Evolutionary conservation across 768 basidiomycete genomes (phyloP).

Genomic region (Serendipita sp.): DNA sequence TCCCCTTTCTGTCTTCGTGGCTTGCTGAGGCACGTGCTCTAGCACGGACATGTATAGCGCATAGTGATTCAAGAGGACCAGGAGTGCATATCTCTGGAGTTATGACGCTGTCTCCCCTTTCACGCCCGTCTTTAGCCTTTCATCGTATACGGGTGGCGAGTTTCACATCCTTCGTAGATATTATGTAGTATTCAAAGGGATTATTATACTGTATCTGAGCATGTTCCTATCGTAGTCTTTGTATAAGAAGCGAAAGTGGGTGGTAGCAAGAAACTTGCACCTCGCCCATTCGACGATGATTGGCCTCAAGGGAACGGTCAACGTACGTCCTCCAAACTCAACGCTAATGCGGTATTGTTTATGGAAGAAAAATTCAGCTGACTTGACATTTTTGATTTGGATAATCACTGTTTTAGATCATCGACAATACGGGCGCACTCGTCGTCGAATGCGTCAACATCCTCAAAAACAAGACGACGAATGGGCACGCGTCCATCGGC

Average conservation of each 20-base stretch:
- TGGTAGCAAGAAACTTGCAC: background rate
- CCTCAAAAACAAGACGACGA: constrained; percentile 88
- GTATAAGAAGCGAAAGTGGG: no score
- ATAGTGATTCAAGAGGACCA: no score
- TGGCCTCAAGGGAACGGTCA: constrained; percentile 84
- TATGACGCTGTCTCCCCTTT: no score
- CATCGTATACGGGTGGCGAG: no score
- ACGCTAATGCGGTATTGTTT: background rate
- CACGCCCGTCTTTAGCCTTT: no score
- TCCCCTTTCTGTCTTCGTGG: no score
- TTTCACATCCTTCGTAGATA: no score
- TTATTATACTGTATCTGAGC: no score
- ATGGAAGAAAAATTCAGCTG: background rate
- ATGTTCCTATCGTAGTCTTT: background rate
- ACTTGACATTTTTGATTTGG: background rate
- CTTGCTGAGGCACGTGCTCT: no score
- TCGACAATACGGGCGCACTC: constrained; percentile 94
- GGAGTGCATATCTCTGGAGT: no score
- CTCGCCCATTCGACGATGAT: constrained; percentile 47
- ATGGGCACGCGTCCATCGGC: constrained; percentile 83
- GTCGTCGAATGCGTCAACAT: constrained; percentile 94
- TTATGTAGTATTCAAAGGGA: no score
- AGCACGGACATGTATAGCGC: no score
- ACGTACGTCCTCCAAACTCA: constrained; percentile 33
- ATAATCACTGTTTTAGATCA: constrained; percentile 40